Percentiles rank a stretch among this genome's conserved stretches.
These are phyloP conservation scores for Taphrina communis DNA, from an alignment of 1,139 yeast genomes.

Conservation along the genomic window DNA sequence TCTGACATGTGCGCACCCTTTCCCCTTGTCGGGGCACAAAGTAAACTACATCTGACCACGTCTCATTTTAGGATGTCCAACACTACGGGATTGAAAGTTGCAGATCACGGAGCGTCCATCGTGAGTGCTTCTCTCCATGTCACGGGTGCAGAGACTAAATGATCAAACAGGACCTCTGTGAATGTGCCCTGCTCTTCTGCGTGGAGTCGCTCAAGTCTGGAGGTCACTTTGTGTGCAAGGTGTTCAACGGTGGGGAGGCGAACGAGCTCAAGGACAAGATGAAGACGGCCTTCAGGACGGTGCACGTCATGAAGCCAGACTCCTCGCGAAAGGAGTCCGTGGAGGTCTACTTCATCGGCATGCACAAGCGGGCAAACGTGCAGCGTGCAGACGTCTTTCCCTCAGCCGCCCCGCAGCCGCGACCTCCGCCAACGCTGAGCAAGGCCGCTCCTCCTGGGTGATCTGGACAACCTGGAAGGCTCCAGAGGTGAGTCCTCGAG, in stretches of 20 bases:
- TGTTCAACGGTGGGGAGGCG: constrained; percentile 75
- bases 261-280: constrained; percentile 63
- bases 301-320: constrained; percentile 63
- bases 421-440: neutral
- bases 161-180: constrained; percentile 71
- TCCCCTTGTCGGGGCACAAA: constrained; percentile 69
- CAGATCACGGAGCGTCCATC: constrained; percentile 67
- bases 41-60: constrained; percentile 66
- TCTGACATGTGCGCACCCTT: constrained; percentile 89
- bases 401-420: neutral
- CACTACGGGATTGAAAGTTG: constrained; percentile 66
- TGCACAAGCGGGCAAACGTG: constrained; percentile 27
- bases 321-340: constrained; percentile 67
- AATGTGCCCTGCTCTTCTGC: constrained; percentile 81
- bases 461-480: neutral
- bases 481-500: too few relatives aligned
- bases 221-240: constrained; percentile 77
- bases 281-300: constrained; percentile 63
- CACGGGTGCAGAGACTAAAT: too few relatives aligned
- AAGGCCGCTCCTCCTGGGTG: neutral
- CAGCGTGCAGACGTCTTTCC: constrained; percentile 22
- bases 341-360: constrained; percentile 71
- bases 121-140: constrained; percentile 50
- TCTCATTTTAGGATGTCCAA: constrained; percentile 81
- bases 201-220: constrained; percentile 69